These are phyloP conservation scores for Fusarium paranaense DNA, from an alignment of 2,329 filamentous ascomycete species.

Conservation along the genomic window DNA sequence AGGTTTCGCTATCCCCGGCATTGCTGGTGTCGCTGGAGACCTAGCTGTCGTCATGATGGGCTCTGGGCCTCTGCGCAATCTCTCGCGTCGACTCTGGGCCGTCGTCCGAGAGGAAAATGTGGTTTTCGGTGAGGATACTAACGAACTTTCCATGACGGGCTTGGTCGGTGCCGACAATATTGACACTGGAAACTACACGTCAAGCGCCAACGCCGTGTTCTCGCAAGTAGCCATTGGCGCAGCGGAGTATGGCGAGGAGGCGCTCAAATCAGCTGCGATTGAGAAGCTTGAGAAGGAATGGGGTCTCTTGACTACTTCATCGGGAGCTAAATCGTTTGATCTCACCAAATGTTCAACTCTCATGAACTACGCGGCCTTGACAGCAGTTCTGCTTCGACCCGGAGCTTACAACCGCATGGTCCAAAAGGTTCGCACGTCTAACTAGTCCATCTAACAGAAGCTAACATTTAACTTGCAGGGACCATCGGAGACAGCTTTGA, in stretches of 20 bases:
- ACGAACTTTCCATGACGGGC: not conserved
- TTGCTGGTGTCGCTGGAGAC: not conserved
- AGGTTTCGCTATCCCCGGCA: not conserved
- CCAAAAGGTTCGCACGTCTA: not conserved
- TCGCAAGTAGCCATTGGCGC: not conserved
- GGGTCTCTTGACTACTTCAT: not conserved
- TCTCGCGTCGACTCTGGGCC: not conserved
- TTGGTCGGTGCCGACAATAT: not conserved
- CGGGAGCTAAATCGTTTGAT: not conserved
- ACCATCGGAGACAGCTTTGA: not conserved
- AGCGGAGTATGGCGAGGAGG: not conserved
- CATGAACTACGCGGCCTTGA: not conserved
- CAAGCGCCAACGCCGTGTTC: not conserved
- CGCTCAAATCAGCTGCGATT: not conserved
- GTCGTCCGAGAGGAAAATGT: not conserved
- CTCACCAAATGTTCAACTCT: not conserved
- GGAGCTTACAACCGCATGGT: not conserved
- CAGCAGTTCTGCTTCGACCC: not conserved
- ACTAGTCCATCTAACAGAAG: not conserved
- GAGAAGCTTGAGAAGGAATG: not conserved
- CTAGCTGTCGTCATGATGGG: not conserved
- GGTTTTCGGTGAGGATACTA: not conserved
- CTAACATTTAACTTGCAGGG: not conserved
- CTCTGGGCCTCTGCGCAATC: not conserved
- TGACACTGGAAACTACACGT: not conserved